Conservation (phyloP, 164 flowering plant species). For the Platanus orientalis region DNA sequence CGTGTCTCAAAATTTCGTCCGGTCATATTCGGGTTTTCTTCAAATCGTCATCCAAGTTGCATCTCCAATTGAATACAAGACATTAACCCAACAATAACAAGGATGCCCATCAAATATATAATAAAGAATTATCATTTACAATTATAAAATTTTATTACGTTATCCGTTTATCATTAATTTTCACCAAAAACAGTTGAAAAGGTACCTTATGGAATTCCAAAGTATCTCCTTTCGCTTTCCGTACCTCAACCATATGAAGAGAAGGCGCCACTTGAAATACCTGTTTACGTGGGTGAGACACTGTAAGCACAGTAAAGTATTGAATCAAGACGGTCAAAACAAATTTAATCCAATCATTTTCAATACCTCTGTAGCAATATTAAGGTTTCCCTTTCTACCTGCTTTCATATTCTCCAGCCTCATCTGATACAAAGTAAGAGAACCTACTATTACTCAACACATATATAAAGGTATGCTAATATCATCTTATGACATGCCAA, state of each 20-base stretch:
- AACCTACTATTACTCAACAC: conserved; percentile 1
- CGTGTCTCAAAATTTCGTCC: no score
- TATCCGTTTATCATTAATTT: no score
- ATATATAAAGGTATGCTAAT: background rate
- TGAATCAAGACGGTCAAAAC: background rate
- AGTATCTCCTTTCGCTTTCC: conserved; percentile 98
- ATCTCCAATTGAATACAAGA: no score
- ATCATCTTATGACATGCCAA: background rate
- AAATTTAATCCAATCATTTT: background rate
- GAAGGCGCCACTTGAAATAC: conserved; percentile 98
- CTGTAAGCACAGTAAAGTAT: conserved; percentile 1
- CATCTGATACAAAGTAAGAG: conserved; percentile 51
- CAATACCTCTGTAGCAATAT: conserved; percentile 85
- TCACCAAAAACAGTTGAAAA: background rate
- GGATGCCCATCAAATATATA: no score
- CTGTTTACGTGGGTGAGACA: conserved; percentile 33
- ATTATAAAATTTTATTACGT: no score
- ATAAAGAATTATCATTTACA: no score
- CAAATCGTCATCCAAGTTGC: no score
- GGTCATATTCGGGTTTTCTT: no score
- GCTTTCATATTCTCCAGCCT: conserved; percentile 89
- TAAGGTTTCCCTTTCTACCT: conserved; percentile 95
- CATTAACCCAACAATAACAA: no score
- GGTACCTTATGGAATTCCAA: conserved; percentile 93
- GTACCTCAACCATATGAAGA: conserved; percentile 96